phyloP scores from a whole-genome alignment of 208 protist genomes.

The Trypanosoma scelopori region DNA sequence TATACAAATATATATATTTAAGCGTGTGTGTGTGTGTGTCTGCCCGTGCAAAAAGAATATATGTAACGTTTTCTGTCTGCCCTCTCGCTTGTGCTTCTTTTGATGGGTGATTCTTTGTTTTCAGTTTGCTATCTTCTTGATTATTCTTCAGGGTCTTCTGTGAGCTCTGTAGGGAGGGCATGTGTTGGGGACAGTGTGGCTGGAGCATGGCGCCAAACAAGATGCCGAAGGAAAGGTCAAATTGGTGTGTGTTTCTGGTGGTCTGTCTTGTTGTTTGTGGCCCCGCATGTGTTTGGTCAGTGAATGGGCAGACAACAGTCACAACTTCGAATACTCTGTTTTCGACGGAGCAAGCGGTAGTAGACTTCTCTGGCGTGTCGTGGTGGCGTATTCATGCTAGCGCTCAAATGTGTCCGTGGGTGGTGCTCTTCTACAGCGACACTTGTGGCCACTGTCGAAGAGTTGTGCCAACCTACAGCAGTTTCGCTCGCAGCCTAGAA shows the following conservation, averaged over 20 bases:
- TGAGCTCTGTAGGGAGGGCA: no score
- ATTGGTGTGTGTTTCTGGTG: neutral
- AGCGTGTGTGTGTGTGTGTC: constrained; percentile 9
- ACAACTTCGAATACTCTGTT: constrained; percentile 26
- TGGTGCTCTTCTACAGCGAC: constrained; percentile 55
- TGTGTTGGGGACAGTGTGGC: no score
- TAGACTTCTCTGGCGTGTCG: constrained; percentile 22
- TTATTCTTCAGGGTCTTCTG: constrained; percentile 5
- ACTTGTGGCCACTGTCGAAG: constrained; percentile 58
- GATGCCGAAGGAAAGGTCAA: neutral
- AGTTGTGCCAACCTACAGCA: constrained; percentile 31
- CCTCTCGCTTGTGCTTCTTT: constrained; percentile 10
- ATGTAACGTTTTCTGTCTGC: constrained; percentile 6
- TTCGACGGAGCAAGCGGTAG: constrained; percentile 15
- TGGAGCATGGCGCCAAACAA: no score
- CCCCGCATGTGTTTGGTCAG: neutral
- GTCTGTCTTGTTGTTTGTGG: neutral
- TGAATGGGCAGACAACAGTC: neutral
- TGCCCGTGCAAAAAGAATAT: no score
- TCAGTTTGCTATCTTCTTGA: neutral
- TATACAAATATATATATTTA: neutral
- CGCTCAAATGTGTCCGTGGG: constrained; percentile 48
- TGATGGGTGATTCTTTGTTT: constrained; percentile 2
- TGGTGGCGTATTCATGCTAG: constrained; percentile 10
- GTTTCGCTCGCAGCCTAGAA: constrained; percentile 14